Percentiles rank a stretch among this genome's conserved stretches.
These are phyloP conservation scores for Neurospora discreta DNA, from an alignment of 495 filamentous ascomycete species.

Conservation along the genomic window DNA sequence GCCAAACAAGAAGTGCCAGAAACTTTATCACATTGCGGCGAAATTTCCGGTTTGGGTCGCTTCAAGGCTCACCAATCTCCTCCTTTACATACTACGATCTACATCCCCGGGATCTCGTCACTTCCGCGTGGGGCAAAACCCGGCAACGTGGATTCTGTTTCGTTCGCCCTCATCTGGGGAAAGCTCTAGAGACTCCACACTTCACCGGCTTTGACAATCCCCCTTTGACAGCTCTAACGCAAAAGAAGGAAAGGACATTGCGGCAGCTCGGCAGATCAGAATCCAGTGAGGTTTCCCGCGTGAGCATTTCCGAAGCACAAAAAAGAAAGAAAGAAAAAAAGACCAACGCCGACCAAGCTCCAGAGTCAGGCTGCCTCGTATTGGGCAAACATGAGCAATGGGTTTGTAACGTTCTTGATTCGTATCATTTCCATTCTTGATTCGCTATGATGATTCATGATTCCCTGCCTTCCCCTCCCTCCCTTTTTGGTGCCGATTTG, in stretches of 20 bases:
- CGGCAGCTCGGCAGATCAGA: background rate
- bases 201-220: background rate
- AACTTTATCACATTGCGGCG: background rate
- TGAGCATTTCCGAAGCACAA: background rate
- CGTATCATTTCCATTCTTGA: background rate
- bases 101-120: background rate
- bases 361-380: background rate
- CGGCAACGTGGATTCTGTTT: background rate
- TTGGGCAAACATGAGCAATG: constrained; percentile 9
- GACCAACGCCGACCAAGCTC: background rate
- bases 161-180: background rate
- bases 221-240: background rate
- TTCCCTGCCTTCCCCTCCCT: background rate
- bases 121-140: background rate
- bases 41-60: background rate
- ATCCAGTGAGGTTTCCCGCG: background rate
- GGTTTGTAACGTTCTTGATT: background rate
- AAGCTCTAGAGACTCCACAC: background rate
- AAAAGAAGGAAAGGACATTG: background rate
- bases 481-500: background rate
- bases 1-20: background rate
- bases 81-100: background rate
- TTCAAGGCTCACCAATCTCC: background rate
- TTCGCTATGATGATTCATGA: background rate
- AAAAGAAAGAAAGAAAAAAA: background rate